These are phyloP conservation scores for Lachancea waltii DNA, from an alignment of 805 yeast species.

Conservation along the genomic window DNA sequence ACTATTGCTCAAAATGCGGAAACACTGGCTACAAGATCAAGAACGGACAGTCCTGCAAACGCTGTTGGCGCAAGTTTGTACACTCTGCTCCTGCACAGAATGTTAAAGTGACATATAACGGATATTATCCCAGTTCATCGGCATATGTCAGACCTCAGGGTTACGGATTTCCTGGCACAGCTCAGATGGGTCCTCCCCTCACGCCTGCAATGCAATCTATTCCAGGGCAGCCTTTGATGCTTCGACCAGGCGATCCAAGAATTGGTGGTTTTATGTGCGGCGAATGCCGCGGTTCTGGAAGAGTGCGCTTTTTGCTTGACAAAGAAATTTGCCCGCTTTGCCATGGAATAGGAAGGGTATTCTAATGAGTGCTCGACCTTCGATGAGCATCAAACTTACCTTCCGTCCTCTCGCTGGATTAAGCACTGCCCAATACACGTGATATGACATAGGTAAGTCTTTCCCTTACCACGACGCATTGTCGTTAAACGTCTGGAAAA, in stretches of 20 bases:
- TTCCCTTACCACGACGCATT: too few relatives aligned
- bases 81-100: slow-evolving; percentile 28
- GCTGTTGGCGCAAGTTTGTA: slow-evolving; percentile 63
- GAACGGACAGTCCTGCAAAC: slow-evolving; percentile 59
- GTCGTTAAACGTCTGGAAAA: too few relatives aligned
- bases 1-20: slow-evolving; percentile 58
- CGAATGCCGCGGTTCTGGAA: slow-evolving; percentile 61
- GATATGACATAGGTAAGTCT: too few relatives aligned
- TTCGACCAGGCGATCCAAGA: slow-evolving; percentile 72
- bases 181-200: neutral
- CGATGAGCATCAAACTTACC: too few relatives aligned
- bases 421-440: too few relatives aligned
- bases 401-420: too few relatives aligned
- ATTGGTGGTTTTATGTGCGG: slow-evolving; percentile 72
- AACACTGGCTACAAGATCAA: slow-evolving; percentile 63
- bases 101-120: slow-evolving; percentile 3
- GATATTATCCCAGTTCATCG: neutral
- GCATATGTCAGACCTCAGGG: too few relatives aligned
- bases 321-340: slow-evolving; percentile 59
- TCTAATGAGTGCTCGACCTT: slow-evolving; percentile 4
- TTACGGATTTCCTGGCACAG: too few relatives aligned
- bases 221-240: slow-evolving; percentile 32
- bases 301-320: slow-evolving; percentile 48
- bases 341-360: slow-evolving; percentile 57
- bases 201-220: too few relatives aligned